Base-by-base conservation (phyloP, 768 basidiomycete species). In the Russula brevipes region DNA sequence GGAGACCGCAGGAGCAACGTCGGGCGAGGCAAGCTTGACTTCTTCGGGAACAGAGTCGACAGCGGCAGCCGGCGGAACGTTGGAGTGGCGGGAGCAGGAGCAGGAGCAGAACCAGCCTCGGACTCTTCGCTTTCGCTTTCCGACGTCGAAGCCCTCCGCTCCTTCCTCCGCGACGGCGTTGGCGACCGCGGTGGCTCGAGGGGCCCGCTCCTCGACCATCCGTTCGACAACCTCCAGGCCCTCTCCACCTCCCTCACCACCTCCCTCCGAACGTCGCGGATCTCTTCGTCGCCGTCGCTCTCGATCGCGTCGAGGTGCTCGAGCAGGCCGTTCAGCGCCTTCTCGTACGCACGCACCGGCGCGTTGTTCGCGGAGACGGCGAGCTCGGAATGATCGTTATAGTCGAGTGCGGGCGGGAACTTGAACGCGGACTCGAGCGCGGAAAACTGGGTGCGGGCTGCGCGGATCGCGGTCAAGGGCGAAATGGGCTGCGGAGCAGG, bases 271-370 rank as follows among this genome's bases (percentile, higher is more conserved):
- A 69, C 73, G 35, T 76, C 74, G 55, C 89, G 74, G 8, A 92
- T 80, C 1, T 72, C 73, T 65, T 73, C 72, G 55, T 83, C 78
- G 0, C 88, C 88, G 65, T 78, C 80, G 67, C 85, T 87, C 67
- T 88, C 82, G 30, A 91, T 80, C 0, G 80, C 82, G 65, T 91
- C 89, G 16, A 91, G 81, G 63, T 79, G 78, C 53, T 81, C 78
- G 36, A 91, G 77, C 9, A 91, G 72, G 42, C 83, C 82, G 59
- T 81, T 81, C 47, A 91, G 77, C 47, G 78, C 75, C 66, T 89
- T 82, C 19, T 78, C 74, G 71, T 90, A 85, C 4, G 75, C 77
- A 72, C 86, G 86, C 30, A 90, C 73, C 0, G 81, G 72, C 16
- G 80, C 83, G 70, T 91, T 91, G 47, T 70, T 76, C 1, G 79